Conservation (phyloP, 2,329 filamentous ascomycete genomes). For the Dryadomyces quercus-mongolicae region DNA sequence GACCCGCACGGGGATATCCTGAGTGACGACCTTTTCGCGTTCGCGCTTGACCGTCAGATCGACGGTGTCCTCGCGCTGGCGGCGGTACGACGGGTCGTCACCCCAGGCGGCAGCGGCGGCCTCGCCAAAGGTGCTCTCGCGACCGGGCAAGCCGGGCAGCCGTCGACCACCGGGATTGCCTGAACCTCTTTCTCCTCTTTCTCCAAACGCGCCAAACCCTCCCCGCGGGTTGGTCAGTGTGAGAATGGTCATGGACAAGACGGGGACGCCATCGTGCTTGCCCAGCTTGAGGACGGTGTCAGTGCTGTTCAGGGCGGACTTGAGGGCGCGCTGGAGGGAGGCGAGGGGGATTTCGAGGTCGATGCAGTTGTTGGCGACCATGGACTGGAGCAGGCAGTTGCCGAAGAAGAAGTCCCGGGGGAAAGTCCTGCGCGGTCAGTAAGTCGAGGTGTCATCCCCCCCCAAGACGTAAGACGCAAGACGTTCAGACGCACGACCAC, state of each 20-base stretch:
- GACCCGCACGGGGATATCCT: constrained; percentile 91
- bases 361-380: constrained; percentile 73
- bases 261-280: constrained; percentile 78
- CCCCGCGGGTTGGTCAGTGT: constrained; percentile 48
- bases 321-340: constrained; percentile 80
- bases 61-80: constrained; percentile 22
- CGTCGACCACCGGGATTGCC: constrained; percentile 18
- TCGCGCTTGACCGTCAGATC: constrained; percentile 51
- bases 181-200: constrained; percentile 21
- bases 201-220: constrained; percentile 20
- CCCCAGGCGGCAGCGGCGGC: constrained; percentile 23
- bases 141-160: constrained; percentile 21
- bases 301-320: constrained; percentile 70
- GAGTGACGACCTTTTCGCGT: constrained; percentile 83
- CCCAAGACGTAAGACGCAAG: no score
- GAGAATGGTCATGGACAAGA: constrained; percentile 82
- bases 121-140: constrained; percentile 25
- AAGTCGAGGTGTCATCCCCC: no score
- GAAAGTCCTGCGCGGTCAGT: constrained; percentile 4
- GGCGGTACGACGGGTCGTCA: constrained; percentile 12
- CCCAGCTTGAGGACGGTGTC: constrained; percentile 80
- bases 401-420: constrained; percentile 70
- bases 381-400: constrained; percentile 74
- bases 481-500: constrained; percentile 65
- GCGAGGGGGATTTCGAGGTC: constrained; percentile 91